Base-by-base conservation (phyloP, 495 filamentous ascomycete genomes). In the Lepidopterella palustris region DNA sequence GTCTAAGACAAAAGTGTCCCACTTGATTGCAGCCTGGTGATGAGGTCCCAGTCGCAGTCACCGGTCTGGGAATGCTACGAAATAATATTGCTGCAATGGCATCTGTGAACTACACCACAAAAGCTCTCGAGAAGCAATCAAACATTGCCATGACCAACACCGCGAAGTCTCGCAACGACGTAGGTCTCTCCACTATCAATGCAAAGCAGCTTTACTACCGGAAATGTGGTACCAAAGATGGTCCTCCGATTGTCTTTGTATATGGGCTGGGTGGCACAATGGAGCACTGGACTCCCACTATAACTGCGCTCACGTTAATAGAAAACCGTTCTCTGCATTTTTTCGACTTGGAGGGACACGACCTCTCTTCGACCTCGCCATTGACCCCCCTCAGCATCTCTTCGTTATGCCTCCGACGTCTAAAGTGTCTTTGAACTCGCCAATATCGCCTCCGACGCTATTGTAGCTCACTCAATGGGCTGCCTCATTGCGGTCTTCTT, bases 291-390 rank as follows among this genome's bases (percentile, higher is more conserved):
- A 66, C 60, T 13, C 79, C 80, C 0, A 54, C 81, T 13, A 68
- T 79, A 40, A 23, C 70, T 15, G 21, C 57, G 1, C 47, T 74
- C 1, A 45, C 59, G 27, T 61, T 73, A 20, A 58, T 58, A 2
- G 45, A 55, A 31, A 57, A 54, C n/a, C 66, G 72, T 49, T 70
- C 64, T 21, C 61, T 71, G 25, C 76, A 76, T 57, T 67, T 76
- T 21, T 77, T 70, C 51, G 80, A 83, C 61, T 71, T 83, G 1
- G 80, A 83, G 64, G 80, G 81, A 5, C 81, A 81, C 61, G 81
- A 80, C 1, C 64, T 78, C 18, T 77, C 75, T 35, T 72, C 80
- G 13, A 75, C 80, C 3, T 67, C 72, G 29, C 71, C 78, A 26
- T 60, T 71, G 32, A 73, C 70, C 58, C 58, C 66, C 15, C 54